Evolutionary conservation across 345 rosid genomes (phyloP).

Genomic region (Citrus unshiu): DNA sequence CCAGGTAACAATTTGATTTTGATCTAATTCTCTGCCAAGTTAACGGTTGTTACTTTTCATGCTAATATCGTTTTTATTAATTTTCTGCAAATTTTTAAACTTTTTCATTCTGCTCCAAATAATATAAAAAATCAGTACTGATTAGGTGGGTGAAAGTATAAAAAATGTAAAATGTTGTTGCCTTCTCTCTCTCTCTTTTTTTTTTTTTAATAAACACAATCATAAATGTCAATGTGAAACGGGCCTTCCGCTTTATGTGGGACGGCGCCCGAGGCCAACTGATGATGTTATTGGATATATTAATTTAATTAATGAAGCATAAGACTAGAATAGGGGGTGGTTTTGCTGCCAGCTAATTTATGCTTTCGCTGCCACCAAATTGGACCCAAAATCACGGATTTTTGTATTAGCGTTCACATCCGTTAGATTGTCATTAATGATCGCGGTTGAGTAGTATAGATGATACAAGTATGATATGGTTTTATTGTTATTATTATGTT

Average conservation of each 20-base stretch:
- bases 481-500: not conserved
- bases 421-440: not conserved
- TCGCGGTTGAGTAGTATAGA: not conserved
- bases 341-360: not conserved
- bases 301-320: not conserved
- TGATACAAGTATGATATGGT: not conserved
- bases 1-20: not conserved
- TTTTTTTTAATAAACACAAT: too few relatives aligned
- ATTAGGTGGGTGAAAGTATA: too few relatives aligned
- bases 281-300: not conserved
- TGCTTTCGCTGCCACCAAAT: slow-evolving; percentile 20
- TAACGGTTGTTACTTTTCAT: not conserved
- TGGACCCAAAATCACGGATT: slow-evolving; percentile 2
- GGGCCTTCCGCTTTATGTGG: not conserved
- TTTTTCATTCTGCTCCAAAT: not conserved
- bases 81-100: not conserved
- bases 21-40: not conserved
- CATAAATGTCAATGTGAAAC: not conserved
- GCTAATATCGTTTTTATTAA: not conserved
- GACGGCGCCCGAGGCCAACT: not conserved
- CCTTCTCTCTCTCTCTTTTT: too few relatives aligned
- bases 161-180: too few relatives aligned
- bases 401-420: too few relatives aligned
- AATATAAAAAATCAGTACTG: too few relatives aligned
- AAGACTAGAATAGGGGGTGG: not conserved